These are phyloP conservation scores for Colletotrichum horii DNA, from an alignment of 2,329 filamentous ascomycete genomes.

Conservation along the genomic window DNA sequence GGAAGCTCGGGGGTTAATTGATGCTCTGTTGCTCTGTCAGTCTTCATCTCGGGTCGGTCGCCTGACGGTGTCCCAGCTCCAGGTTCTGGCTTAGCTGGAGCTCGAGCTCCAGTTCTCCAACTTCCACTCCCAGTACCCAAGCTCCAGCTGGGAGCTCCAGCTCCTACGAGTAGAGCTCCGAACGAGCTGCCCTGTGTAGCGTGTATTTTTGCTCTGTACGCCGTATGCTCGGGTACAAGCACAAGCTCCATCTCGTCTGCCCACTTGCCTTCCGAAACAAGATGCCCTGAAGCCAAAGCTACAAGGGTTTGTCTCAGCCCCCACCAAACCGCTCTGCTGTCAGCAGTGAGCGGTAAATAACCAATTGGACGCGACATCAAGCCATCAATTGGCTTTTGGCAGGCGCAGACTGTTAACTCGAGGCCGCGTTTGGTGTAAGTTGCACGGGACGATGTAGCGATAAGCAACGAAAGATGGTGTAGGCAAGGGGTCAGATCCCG, in stretches of 20 bases:
- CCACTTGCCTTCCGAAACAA: constrained; percentile 14
- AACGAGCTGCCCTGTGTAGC: not conserved
- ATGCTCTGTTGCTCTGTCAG: constrained; percentile 10
- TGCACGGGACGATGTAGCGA: constrained; percentile 11
- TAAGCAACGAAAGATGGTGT: constrained; percentile 11
- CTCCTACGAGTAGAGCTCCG: not conserved
- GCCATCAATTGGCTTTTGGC: not conserved
- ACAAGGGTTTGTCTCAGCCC: constrained; percentile 7
- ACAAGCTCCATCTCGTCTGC: constrained; percentile 2
- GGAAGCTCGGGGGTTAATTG: not conserved
- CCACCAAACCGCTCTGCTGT: not conserved
- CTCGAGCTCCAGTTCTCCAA: constrained; percentile 1
- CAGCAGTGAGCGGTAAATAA: not conserved
- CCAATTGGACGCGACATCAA: not conserved
- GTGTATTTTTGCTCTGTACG: not conserved
- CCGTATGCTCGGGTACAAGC: not conserved
- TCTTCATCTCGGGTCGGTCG: constrained; percentile 6
- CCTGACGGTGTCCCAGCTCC: constrained; percentile 1
- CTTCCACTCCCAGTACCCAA: not conserved
- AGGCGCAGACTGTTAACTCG: constrained; percentile 1
- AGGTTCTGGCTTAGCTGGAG: not conserved
- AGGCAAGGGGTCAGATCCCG: not conserved
- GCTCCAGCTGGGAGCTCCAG: not conserved
- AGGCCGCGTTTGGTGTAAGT: not conserved
- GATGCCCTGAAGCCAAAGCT: not conserved